Conservation (phyloP, 768 basidiomycete genomes). For the Calocera viscosa region DNA sequence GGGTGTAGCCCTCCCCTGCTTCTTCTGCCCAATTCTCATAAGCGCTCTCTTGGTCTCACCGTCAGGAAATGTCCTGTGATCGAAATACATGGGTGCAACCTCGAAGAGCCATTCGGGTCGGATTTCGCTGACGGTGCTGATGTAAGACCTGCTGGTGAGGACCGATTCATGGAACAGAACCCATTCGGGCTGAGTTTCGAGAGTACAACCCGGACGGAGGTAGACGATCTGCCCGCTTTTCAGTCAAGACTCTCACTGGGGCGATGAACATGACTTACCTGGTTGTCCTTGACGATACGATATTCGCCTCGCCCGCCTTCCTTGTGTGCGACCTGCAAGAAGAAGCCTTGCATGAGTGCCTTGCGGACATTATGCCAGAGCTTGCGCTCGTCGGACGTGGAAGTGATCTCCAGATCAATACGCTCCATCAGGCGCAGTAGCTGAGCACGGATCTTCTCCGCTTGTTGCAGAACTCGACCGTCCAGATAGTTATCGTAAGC, state of each 20-base stretch:
- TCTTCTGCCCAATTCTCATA: conserved; percentile 43
- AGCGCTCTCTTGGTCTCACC: conserved; percentile 60
- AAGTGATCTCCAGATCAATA: conserved; percentile 27
- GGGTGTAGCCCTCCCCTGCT: conserved; percentile 30
- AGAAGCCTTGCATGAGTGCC: conserved; percentile 30
- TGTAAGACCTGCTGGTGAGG: conserved; percentile 73
- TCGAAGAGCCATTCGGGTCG: conserved; percentile 70
- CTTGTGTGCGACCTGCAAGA: conserved; percentile 32
- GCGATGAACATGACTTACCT: conserved; percentile 37
- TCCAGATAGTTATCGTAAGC: conserved; percentile 32
- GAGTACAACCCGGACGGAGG: conserved; percentile 75
- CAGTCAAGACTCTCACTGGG: conserved; percentile 16
- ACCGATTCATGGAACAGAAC: conserved; percentile 92
- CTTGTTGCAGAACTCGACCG: conserved; percentile 27
- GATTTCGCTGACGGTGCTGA: conserved; percentile 82
- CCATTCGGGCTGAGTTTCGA: conserved; percentile 78
- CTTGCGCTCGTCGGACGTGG: conserved; percentile 28
- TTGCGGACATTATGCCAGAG: conserved; percentile 32
- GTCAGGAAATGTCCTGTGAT: conserved; percentile 47
- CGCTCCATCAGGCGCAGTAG: conserved; percentile 28
- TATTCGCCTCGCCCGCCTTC: conserved; percentile 30
- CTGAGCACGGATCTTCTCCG: conserved; percentile 31
- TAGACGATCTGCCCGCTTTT: conserved; percentile 41
- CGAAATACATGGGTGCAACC: conserved; percentile 54
- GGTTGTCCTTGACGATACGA: conserved; percentile 87